Conservation (phyloP, 116 monocot species). For the Iris pallida region DNA sequence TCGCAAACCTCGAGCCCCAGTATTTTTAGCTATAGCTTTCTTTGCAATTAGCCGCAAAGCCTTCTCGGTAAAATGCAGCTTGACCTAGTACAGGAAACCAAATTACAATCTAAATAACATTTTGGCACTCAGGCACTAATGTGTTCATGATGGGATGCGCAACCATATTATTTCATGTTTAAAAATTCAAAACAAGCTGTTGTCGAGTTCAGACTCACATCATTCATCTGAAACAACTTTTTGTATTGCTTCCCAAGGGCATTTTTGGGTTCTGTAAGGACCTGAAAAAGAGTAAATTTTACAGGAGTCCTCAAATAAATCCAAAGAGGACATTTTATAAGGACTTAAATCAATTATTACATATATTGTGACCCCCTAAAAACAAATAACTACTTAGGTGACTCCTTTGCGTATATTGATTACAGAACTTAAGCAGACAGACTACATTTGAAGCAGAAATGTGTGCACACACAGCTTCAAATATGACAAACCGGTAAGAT, state of each 20-base stretch:
- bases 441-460: neutral
- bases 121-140: neutral
- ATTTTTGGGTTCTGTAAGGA: slow-evolving; percentile 44
- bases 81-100: slow-evolving; percentile 37
- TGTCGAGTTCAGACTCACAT: slow-evolving; percentile 15
- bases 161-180: no score
- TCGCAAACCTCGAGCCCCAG: slow-evolving; percentile 71
- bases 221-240: slow-evolving; percentile 44
- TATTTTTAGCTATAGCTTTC: slow-evolving; percentile 67
- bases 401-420: no score
- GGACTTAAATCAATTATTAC: neutral
- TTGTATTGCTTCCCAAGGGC: slow-evolving; percentile 41
- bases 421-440: no score
- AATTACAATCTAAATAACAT: slow-evolving; percentile 4
- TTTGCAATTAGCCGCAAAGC: slow-evolving; percentile 59
- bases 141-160: no score
- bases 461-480: neutral
- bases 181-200: no score
- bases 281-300: slow-evolving; percentile 11
- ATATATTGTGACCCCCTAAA: no score
- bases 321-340: neutral
- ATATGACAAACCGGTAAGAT: no score
- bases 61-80: slow-evolving; percentile 66
- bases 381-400: no score
- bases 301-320: neutral